Evolutionary conservation across 2,329 filamentous ascomycete species (phyloP).

Genomic region (Endothia cerciana): DNA sequence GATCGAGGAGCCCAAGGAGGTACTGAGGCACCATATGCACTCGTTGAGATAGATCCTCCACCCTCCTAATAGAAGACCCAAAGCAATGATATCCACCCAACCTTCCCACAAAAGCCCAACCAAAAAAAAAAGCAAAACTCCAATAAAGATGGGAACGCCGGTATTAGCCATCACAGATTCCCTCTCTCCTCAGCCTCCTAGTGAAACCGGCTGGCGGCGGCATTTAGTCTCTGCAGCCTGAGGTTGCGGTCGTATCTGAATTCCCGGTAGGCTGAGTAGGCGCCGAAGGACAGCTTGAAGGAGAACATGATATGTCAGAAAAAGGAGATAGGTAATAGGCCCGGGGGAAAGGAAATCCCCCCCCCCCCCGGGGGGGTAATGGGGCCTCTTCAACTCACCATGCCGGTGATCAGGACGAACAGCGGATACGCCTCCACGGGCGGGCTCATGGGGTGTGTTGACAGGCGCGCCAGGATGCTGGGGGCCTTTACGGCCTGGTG

Average conservation of each 20-base stretch:
- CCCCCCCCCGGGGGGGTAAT: too few relatives aligned
- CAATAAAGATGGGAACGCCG: too few relatives aligned
- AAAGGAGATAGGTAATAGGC: neutral
- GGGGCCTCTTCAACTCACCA: slow-evolving; percentile 13
- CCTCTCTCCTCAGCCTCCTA: neutral
- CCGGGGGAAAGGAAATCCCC: too few relatives aligned
- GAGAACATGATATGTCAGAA: neutral
- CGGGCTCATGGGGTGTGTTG: slow-evolving; percentile 26
- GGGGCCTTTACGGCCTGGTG: slow-evolving; percentile 22
- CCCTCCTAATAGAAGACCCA: neutral
- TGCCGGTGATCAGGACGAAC: slow-evolving; percentile 24
- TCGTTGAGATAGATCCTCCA: neutral
- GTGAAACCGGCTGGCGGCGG: slow-evolving; percentile 18
- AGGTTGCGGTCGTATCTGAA: slow-evolving; percentile 27
- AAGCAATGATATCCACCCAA: slow-evolving; percentile 16
- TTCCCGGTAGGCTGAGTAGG: slow-evolving; percentile 24
- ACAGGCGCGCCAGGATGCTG: slow-evolving; percentile 19
- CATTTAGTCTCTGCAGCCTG: slow-evolving; percentile 24
- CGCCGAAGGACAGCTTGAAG: slow-evolving; percentile 21
- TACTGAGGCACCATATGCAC: neutral
- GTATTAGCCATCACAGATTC: too few relatives aligned
- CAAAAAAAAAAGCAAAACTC: neutral
- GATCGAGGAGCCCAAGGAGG: too few relatives aligned
- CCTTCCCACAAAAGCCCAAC: neutral
- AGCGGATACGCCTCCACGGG: slow-evolving; percentile 27